Evolutionary conservation across 208 protist genomes (phyloP).

Genomic region (Angomonas ambiguus): DNA sequence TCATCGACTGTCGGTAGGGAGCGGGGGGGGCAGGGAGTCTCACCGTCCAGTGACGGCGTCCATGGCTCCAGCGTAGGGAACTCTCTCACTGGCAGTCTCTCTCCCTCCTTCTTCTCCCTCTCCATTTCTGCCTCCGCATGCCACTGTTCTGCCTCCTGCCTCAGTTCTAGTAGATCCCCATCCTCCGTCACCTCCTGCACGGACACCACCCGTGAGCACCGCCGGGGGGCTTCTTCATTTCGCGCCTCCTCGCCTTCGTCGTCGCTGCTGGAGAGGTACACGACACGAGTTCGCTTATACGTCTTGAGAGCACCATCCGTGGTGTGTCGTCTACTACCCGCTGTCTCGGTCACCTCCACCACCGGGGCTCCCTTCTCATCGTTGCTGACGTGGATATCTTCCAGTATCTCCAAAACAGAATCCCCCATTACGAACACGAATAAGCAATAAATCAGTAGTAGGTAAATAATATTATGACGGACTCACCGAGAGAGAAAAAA

Average conservation of each 20-base stretch:
- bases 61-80: too few species aligned
- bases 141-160: not conserved
- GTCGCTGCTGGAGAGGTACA: constrained; percentile 70
- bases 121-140: not conserved
- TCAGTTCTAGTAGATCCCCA: not conserved
- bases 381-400: not conserved
- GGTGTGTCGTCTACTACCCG: too few species aligned
- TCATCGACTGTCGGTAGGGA: constrained; percentile 10
- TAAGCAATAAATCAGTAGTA: too few species aligned
- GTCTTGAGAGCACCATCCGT: not conserved
- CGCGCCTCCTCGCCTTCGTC: constrained; percentile 54
- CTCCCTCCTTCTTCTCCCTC: not conserved
- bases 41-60: too few species aligned
- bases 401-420: not conserved
- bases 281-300: constrained; percentile 37
- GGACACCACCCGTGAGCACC: not conserved
- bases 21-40: not conserved
- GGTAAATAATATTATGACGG: too few species aligned
- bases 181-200: not conserved
- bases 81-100: too few species aligned
- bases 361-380: not conserved
- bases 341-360: not conserved
- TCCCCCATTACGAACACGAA: constrained; percentile 2
- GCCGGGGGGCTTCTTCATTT: not conserved
- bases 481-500: too few species aligned